Conservation (phyloP, 345 rosid genomes). For the Eucalyptus tenuipes region DNA sequence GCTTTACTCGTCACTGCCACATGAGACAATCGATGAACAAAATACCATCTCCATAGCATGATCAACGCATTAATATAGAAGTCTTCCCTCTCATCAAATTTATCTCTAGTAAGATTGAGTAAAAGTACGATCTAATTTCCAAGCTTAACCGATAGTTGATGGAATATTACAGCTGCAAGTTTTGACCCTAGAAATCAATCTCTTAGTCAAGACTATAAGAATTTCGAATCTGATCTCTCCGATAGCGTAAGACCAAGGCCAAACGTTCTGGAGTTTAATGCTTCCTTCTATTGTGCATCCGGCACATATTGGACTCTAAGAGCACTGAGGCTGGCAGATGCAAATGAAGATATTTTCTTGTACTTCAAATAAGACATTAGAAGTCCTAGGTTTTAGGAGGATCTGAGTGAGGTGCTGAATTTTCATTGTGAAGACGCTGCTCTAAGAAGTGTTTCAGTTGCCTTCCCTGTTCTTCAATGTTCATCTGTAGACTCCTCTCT, state of each 20-base stretch:
- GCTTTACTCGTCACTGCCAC: not conserved
- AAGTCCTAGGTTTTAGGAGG: not conserved
- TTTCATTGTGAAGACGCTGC: not conserved
- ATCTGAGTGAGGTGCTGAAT: not conserved
- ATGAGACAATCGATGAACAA: not conserved
- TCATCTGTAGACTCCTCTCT: constrained; percentile 12
- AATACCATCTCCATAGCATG: not conserved
- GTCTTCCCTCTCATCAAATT: not conserved
- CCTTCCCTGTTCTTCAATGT: constrained; percentile 26
- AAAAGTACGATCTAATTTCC: not conserved
- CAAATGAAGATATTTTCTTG: not conserved
- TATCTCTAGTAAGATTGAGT: not conserved
- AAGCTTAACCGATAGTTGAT: not conserved
- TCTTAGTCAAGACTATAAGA: not conserved
- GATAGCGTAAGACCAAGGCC: not conserved
- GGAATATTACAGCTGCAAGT: not conserved
- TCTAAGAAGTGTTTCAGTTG: constrained; percentile 13
- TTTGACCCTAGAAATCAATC: not conserved
- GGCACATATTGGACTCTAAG: not conserved
- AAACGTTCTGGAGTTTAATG: not conserved
- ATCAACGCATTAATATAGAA: not conserved
- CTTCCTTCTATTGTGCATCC: not conserved
- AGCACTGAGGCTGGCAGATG: not conserved
- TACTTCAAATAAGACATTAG: not conserved
- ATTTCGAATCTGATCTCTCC: not conserved